phyloP scores from a whole-genome alignment of 192 early-diverging fungal species.

The Jimgerdemannia lactiflua region DNA sequence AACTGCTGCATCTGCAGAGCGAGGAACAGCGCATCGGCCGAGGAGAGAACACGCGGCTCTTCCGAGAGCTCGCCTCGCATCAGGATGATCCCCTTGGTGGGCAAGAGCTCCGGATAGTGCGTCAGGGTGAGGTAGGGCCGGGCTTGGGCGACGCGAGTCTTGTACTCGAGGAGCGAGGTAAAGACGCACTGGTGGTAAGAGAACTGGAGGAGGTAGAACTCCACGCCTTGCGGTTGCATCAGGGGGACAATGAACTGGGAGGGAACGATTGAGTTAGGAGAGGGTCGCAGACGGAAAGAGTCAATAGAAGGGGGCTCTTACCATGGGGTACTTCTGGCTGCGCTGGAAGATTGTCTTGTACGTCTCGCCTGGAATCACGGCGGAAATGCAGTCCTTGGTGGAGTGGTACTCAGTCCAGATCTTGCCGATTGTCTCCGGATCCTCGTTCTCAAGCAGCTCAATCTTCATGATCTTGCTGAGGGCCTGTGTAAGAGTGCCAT shows the following conservation, averaged over 20 bases:
- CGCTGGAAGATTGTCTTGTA: slow-evolving; percentile 29
- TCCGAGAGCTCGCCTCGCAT: slow-evolving; percentile 81
- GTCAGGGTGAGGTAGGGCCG: slow-evolving; percentile 82
- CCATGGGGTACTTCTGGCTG: slow-evolving; percentile 36
- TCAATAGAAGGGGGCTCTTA: slow-evolving; percentile 8
- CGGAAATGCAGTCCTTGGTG: slow-evolving; percentile 33
- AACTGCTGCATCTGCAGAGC: slow-evolving; percentile 82
- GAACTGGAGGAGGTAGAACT: slow-evolving; percentile 87
- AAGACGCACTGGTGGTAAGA: slow-evolving; percentile 82
- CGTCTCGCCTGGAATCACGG: slow-evolving; percentile 24
- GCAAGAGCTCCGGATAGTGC: slow-evolving; percentile 82
- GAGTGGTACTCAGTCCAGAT: slow-evolving; percentile 36
- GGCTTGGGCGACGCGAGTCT: slow-evolving; percentile 75
- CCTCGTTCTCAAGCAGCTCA: slow-evolving; percentile 33
- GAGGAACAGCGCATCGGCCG: slow-evolving; percentile 75
- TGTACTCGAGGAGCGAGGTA: slow-evolving; percentile 87
- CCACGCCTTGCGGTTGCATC: slow-evolving; percentile 74
- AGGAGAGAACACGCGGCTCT: slow-evolving; percentile 48
- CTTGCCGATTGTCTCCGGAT: slow-evolving; percentile 20
- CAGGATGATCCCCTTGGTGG: slow-evolving; percentile 81
- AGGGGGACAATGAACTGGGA: slow-evolving; percentile 82
- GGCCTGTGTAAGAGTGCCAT: slow-evolving; percentile 9
- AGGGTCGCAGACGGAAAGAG: background rate
- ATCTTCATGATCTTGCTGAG: slow-evolving; percentile 35
- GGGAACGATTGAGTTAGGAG: background rate